phyloP scores from a whole-genome alignment of 495 filamentous ascomycete species.

The Xylaria longipes region DNA sequence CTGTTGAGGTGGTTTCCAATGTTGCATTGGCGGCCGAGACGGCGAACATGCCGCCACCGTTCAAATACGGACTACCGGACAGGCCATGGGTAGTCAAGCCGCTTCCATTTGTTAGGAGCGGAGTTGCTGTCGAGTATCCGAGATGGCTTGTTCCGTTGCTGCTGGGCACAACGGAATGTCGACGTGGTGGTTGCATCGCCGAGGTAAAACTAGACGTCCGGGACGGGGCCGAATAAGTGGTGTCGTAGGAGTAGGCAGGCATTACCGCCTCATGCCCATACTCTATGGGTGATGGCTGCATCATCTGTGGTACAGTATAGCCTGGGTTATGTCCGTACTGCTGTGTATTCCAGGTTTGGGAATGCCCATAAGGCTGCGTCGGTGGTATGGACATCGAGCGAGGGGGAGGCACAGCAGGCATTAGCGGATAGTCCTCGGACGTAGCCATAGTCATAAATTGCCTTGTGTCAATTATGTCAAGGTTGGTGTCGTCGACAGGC shows the following conservation, averaged over 20 bases:
- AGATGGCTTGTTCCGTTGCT: not conserved
- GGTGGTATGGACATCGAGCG: not conserved
- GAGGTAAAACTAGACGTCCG: not conserved
- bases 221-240: not conserved
- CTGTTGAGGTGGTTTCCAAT: not conserved
- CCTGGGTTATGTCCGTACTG: not conserved
- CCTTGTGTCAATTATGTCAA: not conserved
- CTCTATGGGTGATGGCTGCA: not conserved
- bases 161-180: not conserved
- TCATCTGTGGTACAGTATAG: not conserved
- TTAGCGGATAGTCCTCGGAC: not conserved
- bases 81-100: slow-evolving; percentile 18
- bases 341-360: not conserved
- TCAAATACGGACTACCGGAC: slow-evolving; percentile 20
- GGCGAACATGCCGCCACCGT: slow-evolving; percentile 28
- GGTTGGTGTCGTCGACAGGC: slow-evolving; percentile 62
- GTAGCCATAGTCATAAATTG: not conserved
- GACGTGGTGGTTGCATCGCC: not conserved
- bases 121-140: not conserved
- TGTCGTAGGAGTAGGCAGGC: not conserved
- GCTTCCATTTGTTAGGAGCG: slow-evolving; percentile 24
- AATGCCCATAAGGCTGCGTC: not conserved
- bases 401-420: not conserved
- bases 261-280: not conserved
- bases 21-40: slow-evolving; percentile 11